phyloP scores from a whole-genome alignment of 331 rosid genomes.

The Prunus yedoensis region DNA sequence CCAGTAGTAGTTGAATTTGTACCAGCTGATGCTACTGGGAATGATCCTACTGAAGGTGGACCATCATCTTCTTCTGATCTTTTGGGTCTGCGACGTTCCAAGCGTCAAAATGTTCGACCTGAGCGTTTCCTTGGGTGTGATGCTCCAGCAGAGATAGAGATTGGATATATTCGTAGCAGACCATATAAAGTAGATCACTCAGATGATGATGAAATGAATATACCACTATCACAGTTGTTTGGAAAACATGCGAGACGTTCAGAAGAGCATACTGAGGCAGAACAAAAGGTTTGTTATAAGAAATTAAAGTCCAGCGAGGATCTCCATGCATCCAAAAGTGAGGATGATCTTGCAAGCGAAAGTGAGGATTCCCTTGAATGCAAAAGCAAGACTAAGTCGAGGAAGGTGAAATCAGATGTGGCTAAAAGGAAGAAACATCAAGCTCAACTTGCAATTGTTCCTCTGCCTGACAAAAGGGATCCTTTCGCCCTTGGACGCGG shows the following conservation, averaged over 20 bases:
- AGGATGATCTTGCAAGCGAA: background rate
- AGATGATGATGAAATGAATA: conserved; percentile 50
- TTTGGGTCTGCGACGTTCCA: conserved; percentile 74
- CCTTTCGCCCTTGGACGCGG: conserved; percentile 35
- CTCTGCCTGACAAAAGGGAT: conserved; percentile 38
- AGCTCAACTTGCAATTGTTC: conserved; percentile 52
- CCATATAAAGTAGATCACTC: conserved; percentile 45
- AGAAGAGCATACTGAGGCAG: conserved; percentile 11
- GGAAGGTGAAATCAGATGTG: conserved; percentile 24
- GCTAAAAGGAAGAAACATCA: conserved; percentile 27
- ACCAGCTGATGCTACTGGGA: conserved; percentile 25
- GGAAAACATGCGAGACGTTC: conserved; percentile 24
- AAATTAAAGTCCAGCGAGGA: conserved; percentile 23
- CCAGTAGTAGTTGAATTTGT: conserved; percentile 49
- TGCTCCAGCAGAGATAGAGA: conserved; percentile 42
- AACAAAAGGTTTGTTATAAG: conserved; percentile 17
- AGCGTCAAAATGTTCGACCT: conserved; percentile 79
- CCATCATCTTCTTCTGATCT: conserved; percentile 29
- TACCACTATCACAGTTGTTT: conserved; percentile 55
- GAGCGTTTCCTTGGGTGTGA: conserved; percentile 78
- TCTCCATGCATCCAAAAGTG: conserved; percentile 3
- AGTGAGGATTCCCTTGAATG: background rate
- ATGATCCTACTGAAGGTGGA: conserved; percentile 34
- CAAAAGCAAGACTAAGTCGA: background rate
- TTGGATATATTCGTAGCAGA: conserved; percentile 56